A percentile compares a stretch with the other conserved stretches of the same genome.
These are phyloP conservation scores for Babesia sp. DNA, from an alignment of 169 alveolate species.

Conservation along the genomic window DNA sequence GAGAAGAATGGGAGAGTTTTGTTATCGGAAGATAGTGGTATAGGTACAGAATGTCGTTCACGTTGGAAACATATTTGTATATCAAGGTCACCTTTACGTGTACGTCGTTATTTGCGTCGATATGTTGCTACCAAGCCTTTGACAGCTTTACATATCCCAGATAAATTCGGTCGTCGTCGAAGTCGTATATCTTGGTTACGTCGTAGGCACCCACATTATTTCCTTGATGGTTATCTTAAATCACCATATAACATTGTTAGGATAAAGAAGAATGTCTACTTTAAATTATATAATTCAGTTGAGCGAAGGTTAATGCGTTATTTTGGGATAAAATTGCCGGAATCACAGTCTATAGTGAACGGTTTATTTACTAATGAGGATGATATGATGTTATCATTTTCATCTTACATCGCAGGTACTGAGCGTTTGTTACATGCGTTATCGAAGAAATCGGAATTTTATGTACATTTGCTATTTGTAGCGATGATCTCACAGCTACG, in stretches of 20 bases:
- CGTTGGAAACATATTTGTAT: not conserved
- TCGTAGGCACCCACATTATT: not conserved
- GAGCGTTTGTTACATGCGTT: slow-evolving; percentile 34
- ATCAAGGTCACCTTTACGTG: not conserved
- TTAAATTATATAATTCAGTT: not conserved
- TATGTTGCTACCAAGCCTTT: not conserved
- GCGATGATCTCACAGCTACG: slow-evolving; percentile 39
- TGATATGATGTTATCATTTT: not conserved
- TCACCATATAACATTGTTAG: not conserved
- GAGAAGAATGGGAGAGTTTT: no score
- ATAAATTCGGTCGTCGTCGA: not conserved
- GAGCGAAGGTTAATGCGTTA: not conserved
- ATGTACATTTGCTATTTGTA: slow-evolving; percentile 20
- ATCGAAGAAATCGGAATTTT: slow-evolving; percentile 19
- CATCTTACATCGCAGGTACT: slow-evolving; percentile 18
- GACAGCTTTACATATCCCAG: not conserved
- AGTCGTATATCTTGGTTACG: slow-evolving; percentile 1
- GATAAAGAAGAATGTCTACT: not conserved
- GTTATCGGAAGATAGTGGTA: not conserved
- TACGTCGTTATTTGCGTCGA: not conserved
- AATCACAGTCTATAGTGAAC: not conserved
- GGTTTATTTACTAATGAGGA: slow-evolving; percentile 9
- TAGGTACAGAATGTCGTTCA: not conserved
- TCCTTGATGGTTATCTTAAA: slow-evolving; percentile 3
- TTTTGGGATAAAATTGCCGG: not conserved